Evolutionary conservation across 768 basidiomycete genomes (phyloP).

Genomic region (Boletus patriciae): DNA sequence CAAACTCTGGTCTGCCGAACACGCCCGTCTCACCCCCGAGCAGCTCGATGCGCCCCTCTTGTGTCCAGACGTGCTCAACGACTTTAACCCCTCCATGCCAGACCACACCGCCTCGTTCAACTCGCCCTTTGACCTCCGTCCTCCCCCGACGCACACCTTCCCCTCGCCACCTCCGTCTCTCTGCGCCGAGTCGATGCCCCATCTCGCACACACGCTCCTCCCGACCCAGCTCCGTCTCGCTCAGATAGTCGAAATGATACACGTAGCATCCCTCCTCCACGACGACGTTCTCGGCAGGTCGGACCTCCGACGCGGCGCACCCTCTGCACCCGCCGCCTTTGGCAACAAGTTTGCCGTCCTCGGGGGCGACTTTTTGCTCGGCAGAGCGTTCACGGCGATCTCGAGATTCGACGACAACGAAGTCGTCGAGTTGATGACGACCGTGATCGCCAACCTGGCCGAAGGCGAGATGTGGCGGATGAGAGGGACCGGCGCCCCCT

Average conservation of each 20-base stretch:
- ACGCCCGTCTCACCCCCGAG: slow-evolving; percentile 50
- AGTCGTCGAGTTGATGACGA: slow-evolving; percentile 90
- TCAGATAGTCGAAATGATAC: slow-evolving; percentile 97
- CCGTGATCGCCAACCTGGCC: slow-evolving; percentile 92
- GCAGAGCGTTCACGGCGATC: slow-evolving; percentile 84
- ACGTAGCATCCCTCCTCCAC: slow-evolving; percentile 91
- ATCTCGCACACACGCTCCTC: slow-evolving; percentile 43
- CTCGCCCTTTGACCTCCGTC: slow-evolving; percentile 51
- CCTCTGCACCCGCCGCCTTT: slow-evolving; percentile 72
- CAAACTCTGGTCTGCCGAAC: slow-evolving; percentile 63
- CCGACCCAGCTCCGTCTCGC: slow-evolving; percentile 91
- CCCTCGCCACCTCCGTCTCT: slow-evolving; percentile 29
- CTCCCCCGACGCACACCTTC: slow-evolving; percentile 29
- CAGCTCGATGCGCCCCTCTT: slow-evolving; percentile 81
- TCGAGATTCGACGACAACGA: slow-evolving; percentile 83
- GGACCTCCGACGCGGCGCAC: slow-evolving; percentile 64
- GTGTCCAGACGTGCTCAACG: slow-evolving; percentile 78
- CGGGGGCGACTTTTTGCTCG: slow-evolving; percentile 94
- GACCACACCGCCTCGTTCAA: slow-evolving; percentile 72
- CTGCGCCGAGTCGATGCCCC: slow-evolving; percentile 28
- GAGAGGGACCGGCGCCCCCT: slow-evolving; percentile 20
- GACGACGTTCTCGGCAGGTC: slow-evolving; percentile 84
- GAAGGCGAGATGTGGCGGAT: slow-evolving; percentile 93
- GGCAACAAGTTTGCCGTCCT: slow-evolving; percentile 94
- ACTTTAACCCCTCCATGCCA: slow-evolving; percentile 88